A percentile compares a stretch with the other conserved stretches of the same genome.
Evolutionary conservation across 2,329 filamentous ascomycete species (phyloP).

Genomic region (Atkinsonella texensis): DNA sequence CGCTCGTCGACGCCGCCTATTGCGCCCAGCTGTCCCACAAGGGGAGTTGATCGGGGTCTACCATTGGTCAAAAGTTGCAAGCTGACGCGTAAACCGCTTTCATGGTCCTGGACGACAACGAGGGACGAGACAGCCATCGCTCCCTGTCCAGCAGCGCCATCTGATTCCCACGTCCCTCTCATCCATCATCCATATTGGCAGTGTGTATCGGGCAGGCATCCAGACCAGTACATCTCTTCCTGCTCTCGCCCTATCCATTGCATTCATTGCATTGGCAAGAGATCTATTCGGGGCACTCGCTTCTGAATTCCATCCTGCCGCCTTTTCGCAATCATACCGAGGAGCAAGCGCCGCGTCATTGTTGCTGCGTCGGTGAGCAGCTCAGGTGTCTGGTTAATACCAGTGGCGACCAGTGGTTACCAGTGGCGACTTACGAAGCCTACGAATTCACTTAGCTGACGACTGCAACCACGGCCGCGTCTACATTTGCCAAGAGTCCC

Average conservation of each 20-base stretch:
- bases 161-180: neutral
- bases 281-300: neutral
- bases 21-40: constrained; percentile 6
- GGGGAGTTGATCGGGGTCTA: neutral
- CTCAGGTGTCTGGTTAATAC: neutral
- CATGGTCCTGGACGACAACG: neutral
- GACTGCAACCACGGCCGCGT: constrained; percentile 7
- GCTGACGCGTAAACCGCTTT: constrained; percentile 27
- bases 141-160: constrained; percentile 1
- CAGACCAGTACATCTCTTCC: neutral
- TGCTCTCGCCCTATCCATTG: neutral
- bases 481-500: neutral
- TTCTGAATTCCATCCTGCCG: neutral
- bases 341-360: too few relatives aligned
- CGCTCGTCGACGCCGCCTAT: neutral
- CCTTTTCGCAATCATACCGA: too few relatives aligned
- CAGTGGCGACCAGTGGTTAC: constrained; percentile 6
- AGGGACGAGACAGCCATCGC: constrained; percentile 4
- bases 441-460: constrained; percentile 9
- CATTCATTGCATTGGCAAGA: neutral
- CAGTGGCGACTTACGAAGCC: constrained; percentile 6
- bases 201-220: neutral
- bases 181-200: constrained; percentile 2
- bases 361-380: neutral
- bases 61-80: constrained; percentile 19